Evolutionary conservation across 495 filamentous ascomycete species (phyloP).

Genomic region (Penicillium parvum): DNA sequence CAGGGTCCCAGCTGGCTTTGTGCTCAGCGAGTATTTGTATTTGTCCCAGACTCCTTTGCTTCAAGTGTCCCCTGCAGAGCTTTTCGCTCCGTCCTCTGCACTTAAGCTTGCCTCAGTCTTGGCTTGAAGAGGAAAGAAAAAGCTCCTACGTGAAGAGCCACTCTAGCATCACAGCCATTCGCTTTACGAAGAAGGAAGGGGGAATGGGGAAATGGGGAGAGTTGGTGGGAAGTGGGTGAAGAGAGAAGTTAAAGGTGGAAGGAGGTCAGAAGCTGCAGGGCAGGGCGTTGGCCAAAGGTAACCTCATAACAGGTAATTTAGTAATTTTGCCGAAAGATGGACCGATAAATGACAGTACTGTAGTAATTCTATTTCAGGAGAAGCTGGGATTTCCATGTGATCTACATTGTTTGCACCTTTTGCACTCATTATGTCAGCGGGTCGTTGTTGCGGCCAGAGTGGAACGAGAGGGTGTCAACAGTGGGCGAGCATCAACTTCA

Average conservation of each 20-base stretch:
- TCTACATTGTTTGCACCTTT: constrained; percentile 15
- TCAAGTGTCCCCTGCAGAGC: constrained; percentile 12
- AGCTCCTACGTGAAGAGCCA: constrained; percentile 39
- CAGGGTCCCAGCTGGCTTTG: not conserved
- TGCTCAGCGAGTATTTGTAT: constrained; percentile 12
- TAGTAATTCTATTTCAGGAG: not conserved
- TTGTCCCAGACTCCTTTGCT: constrained; percentile 16
- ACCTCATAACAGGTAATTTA: too few relatives aligned
- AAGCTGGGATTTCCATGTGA: constrained; percentile 10
- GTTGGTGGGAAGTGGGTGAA: constrained; percentile 21
- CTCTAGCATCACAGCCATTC: constrained; percentile 41
- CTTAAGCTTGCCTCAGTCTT: constrained; percentile 28
- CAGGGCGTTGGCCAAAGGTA: constrained; percentile 4
- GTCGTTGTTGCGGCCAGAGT: constrained; percentile 10
- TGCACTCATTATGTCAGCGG: constrained; percentile 20
- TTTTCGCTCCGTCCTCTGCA: constrained; percentile 15
- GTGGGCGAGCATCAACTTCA: not conserved
- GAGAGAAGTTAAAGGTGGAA: constrained; percentile 14
- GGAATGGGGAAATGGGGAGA: constrained; percentile 19
- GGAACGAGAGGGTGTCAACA: constrained; percentile 19
- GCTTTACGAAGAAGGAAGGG: constrained; percentile 40
- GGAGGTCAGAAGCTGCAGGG: constrained; percentile 10
- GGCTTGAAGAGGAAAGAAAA: constrained; percentile 24
- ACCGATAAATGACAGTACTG: constrained; percentile 10
- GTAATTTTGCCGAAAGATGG: too few relatives aligned